Evolutionary conservation across 257 asterid species (phyloP).

Genomic region (Catharanthus roseus): DNA sequence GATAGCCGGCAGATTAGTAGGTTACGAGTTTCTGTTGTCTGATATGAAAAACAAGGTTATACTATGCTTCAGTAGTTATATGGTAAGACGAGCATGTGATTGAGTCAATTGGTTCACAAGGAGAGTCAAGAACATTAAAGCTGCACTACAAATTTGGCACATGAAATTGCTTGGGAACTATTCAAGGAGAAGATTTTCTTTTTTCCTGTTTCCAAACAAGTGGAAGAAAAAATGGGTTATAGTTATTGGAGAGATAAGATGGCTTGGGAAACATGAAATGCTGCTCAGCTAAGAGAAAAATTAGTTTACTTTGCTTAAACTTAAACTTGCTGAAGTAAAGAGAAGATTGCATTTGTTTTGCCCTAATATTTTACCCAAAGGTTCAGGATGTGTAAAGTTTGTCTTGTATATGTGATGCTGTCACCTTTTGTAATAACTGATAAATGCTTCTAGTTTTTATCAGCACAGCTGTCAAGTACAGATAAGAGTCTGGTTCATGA

Average conservation of each 20-base stretch:
- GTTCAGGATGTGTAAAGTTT: background rate
- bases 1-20: background rate
- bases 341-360: background rate
- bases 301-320: too few species aligned
- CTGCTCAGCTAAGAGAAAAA: background rate
- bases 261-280: background rate
- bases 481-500: background rate
- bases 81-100: background rate
- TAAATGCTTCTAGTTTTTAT: background rate
- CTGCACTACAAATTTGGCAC: background rate
- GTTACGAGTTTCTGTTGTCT: background rate
- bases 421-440: background rate
- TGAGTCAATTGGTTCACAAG: background rate
- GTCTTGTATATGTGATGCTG: background rate
- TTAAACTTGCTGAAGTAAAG: too few species aligned
- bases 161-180: background rate
- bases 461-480: background rate
- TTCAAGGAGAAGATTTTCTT: background rate
- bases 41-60: background rate
- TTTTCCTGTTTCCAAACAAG: background rate
- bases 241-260: background rate
- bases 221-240: background rate
- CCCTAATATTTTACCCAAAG: background rate
- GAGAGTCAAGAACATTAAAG: background rate
- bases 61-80: background rate